Base-by-base conservation (phyloP, 441 rosid genomes). In the Breynia disticha region DNA sequence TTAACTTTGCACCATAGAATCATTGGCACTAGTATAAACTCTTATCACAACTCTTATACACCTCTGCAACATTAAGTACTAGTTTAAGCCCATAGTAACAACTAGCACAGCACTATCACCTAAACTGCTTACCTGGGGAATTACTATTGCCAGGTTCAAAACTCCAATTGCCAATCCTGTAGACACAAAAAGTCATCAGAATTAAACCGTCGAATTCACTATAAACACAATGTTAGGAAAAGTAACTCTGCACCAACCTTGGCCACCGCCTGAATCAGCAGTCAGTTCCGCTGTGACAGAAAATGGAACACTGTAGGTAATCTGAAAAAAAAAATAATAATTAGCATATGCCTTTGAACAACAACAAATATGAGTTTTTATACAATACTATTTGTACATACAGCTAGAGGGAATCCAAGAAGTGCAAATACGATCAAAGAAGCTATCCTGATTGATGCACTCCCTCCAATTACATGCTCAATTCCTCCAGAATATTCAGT, bases 81-180 rank as follows among this genome's bases (percentile, higher is more conserved):
- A n/a, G n/a, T n/a, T n/a, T n/a, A n/a, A n/a, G n/a, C n/a, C n/a
- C n/a, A n/a, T n/a, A n/a, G n/a, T n/a, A n/a, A n/a, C n/a, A n/a
- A n/a, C n/a, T n/a, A n/a, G n/a, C n/a, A n/a, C n/a, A n/a, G n/a
- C n/a, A n/a, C n/a, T n/a, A n/a, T 1, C 48, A 17, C 24, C 10
- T 42, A 15, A 3, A 24, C 21, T 20, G 9, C 19, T 32, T 38
- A 71, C 97, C 86, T 86, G 98, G 3, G 96, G 98, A 66, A 93
- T 50, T 62, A 93, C 98, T 46, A 93, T 86, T 56, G 97, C 91
- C 17, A 93, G 90, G 70, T 88, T 88, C 61, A 93, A 70, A 57
- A 93, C 96, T 72, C 96, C 97, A 14, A 93, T 89, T 38, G 98
- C 97, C 81, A 89, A 72, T 50, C 98, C 98, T 88, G 86, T 49